A percentile compares a stretch with the other conserved stretches of the same genome.
These are phyloP conservation scores for Carpinus fangiana DNA, from an alignment of 306 rosid genomes.

Conservation along the genomic window DNA sequence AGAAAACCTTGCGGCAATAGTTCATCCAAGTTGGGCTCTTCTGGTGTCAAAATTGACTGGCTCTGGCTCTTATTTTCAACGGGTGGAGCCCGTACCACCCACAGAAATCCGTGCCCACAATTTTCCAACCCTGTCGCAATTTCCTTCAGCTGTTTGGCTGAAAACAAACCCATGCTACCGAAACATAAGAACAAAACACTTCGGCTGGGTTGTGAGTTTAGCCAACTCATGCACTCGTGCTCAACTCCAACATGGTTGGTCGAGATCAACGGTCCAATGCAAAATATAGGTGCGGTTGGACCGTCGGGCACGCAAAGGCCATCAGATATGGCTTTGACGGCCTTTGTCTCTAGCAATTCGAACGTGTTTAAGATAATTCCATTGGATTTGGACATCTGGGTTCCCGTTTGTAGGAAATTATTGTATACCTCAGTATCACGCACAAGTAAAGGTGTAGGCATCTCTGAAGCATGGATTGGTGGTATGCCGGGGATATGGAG, in stretches of 20 bases:
- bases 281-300: neutral
- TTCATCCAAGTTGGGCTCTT: neutral
- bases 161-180: neutral
- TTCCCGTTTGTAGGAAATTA: too few species aligned
- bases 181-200: conserved; percentile 2
- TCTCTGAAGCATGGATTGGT: too few species aligned
- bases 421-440: too few species aligned
- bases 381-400: too few species aligned
- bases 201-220: neutral
- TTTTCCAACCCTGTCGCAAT: neutral
- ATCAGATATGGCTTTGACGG: neutral
- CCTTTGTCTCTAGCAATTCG: too few species aligned
- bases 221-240: conserved; percentile 1
- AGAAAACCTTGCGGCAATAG: neutral
- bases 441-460: too few species aligned
- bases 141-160: neutral
- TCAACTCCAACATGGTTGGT: neutral
- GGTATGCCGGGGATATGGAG: too few species aligned
- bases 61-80: neutral
- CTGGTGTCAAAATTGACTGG: too few species aligned
- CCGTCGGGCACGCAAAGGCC: neutral
- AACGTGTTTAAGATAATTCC: too few species aligned
- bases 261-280: neutral
- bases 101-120: neutral
- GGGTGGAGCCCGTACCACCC: conserved; percentile 4